Evolutionary conservation across 768 basidiomycete species (phyloP).

Genomic region (Serendipita sp.): DNA sequence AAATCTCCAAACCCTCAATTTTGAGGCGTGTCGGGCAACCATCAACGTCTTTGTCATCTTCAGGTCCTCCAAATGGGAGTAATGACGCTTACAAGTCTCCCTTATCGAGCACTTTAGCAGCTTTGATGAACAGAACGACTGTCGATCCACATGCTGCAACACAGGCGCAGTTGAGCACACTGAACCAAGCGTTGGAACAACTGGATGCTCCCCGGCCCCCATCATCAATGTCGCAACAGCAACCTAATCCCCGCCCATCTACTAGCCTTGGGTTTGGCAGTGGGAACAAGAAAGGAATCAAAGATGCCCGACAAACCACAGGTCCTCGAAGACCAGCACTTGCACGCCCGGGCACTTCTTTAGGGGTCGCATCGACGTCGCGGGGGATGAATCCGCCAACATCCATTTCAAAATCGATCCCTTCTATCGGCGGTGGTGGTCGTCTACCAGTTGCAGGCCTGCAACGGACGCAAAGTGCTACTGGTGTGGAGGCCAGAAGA

Average conservation of each 20-base stretch:
- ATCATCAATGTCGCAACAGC: background rate
- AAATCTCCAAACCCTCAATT: background rate
- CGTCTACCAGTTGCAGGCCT: background rate
- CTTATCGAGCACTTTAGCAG: background rate
- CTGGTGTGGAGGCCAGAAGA: constrained; percentile 13
- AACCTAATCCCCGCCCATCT: background rate
- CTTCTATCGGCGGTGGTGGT: background rate
- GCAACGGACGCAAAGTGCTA: background rate
- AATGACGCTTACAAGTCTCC: background rate
- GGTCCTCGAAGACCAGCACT: background rate
- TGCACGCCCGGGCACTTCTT: background rate
- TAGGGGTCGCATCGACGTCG: background rate
- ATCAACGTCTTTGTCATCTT: background rate
- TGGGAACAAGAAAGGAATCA: background rate
- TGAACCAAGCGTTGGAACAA: background rate
- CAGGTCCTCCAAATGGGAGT: background rate
- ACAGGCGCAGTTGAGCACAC: background rate
- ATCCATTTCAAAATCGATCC: background rate
- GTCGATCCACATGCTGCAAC: background rate
- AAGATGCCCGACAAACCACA: background rate
- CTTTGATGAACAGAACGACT: background rate
- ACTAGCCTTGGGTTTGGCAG: background rate
- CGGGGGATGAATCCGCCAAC: background rate
- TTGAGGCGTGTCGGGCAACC: background rate
- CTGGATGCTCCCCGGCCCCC: background rate